Evolutionary conservation across 257 asterid species (phyloP), one percentile per base, ranked within the genome.

Genomic region (Avicennia marina): DNA sequence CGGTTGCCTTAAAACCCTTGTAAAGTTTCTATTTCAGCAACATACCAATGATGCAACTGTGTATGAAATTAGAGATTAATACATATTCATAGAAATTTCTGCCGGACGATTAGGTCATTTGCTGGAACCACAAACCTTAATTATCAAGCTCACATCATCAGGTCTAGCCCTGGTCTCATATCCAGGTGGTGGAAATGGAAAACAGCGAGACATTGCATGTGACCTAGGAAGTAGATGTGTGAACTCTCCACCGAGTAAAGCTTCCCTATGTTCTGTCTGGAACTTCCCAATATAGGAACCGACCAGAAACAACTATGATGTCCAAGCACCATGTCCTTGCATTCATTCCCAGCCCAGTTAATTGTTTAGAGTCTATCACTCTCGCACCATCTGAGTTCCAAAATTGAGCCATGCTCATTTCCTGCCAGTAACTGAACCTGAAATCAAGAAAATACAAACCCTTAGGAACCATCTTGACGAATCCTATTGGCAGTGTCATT

Each of bases 101-200:
- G n/a, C n/a, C n/a, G n/a, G n/a, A n/a, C n/a, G n/a, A n/a, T n/a
- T n/a, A n/a, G n/a, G n/a, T n/a, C n/a, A n/a, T n/a, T n/a, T n/a
- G n/a, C n/a, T n/a, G n/a, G n/a, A n/a, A n/a, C n/a, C n/a, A 22
- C 76, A 58, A 64, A 77, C 83, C 83, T 77, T 63, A 42, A 60
- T 18, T 25, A 69, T 66, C 77, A 70, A 55, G 55, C 51, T 56
- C 49, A 36, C 64, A 29, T 60, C 68, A 55, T 77, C 67, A 2
- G 34, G 56, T 50, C 53, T 54, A 68, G 53, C 64, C 71, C 69
- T 72, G 11, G 20, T 63, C 68, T 73, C 80, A 65, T 63, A 77
- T 64, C 83, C 83, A 33, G 83, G 83, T 7, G 83, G 83, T 29
- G 83, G 83, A 60, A 77, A 77, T 11, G 80, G 77, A 29, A 77